Percentiles rank a stretch among this genome's conserved stretches.
Evolutionary conservation across 1,139 yeast species (phyloP).

Genomic region (Magnusiomyces ingens): DNA sequence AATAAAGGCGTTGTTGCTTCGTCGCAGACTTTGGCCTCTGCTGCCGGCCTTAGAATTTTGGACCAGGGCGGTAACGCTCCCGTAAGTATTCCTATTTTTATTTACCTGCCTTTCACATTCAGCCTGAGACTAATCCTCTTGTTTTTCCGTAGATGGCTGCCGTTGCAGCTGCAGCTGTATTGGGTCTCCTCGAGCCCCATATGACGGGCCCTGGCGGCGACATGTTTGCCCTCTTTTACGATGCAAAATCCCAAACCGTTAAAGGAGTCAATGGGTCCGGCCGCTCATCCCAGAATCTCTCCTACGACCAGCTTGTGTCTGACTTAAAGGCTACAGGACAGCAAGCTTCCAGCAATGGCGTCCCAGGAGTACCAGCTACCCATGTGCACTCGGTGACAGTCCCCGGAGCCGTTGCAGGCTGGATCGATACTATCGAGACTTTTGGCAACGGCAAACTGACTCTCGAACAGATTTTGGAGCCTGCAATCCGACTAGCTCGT

Average conservation of each 20-base stretch:
- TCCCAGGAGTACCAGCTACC: conserved; percentile 35
- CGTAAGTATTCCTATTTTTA: conserved; percentile 16
- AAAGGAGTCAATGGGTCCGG: conserved; percentile 76
- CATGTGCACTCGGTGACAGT: conserved; percentile 61
- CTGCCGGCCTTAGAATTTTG: conserved; percentile 63
- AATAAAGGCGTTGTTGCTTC: conserved; percentile 69
- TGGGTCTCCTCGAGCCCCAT: conserved; percentile 66
- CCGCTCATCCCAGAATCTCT: conserved; percentile 48
- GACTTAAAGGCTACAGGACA: background rate
- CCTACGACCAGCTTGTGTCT: conserved; percentile 1
- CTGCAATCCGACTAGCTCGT: conserved; percentile 67
- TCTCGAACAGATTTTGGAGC: conserved; percentile 52
- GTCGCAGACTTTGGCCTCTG: conserved; percentile 69
- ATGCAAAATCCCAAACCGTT: conserved; percentile 44
- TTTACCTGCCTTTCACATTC: background rate
- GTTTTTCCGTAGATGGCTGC: conserved; percentile 46
- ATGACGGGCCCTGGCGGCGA: conserved; percentile 85
- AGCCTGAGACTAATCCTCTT: background rate
- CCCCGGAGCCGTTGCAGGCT: conserved; percentile 75
- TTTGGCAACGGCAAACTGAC: conserved; percentile 72
- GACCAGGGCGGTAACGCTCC: conserved; percentile 75
- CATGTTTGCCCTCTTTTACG: conserved; percentile 61
- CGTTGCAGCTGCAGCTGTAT: conserved; percentile 70
- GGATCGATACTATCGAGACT: conserved; percentile 58
- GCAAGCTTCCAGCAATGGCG: conserved; percentile 11